A percentile compares a stretch with the other conserved stretches of the same genome.
Conservation (phyloP, 306 rosid species). For the Adenanthera pavonina region DNA sequence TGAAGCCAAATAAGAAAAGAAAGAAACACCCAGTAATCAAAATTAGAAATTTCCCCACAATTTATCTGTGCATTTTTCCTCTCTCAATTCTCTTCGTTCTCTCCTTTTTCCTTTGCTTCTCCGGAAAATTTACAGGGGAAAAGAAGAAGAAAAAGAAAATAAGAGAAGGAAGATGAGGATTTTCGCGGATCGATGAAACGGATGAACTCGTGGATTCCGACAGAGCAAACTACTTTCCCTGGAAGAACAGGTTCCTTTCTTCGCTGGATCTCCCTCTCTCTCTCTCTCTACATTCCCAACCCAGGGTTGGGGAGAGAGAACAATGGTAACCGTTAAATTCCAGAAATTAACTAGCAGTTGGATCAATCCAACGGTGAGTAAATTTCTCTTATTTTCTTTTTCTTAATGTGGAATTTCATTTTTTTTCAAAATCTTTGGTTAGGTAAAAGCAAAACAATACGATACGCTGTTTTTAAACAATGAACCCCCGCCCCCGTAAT, state of each 20-base stretch:
- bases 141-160: slow-evolving; percentile 35
- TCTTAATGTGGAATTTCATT: background rate
- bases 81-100: slow-evolving; percentile 35
- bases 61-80: slow-evolving; percentile 42
- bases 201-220: slow-evolving; percentile 45
- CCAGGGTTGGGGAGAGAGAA: slow-evolving; percentile 40
- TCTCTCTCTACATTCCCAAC: slow-evolving; percentile 37
- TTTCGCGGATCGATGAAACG: slow-evolving; percentile 33
- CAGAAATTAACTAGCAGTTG: slow-evolving; percentile 23
- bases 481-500: background rate
- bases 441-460: slow-evolving; percentile 11
- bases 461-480: slow-evolving; percentile 1
- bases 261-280: slow-evolving; percentile 38
- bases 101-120: slow-evolving; percentile 24
- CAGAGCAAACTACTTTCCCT: slow-evolving; percentile 51
- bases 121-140: slow-evolving; percentile 12
- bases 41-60: slow-evolving; percentile 38
- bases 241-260: slow-evolving; percentile 66
- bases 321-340: slow-evolving; percentile 57
- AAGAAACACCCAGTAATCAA: slow-evolving; percentile 48
- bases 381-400: slow-evolving; percentile 7
- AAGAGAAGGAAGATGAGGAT: slow-evolving; percentile 36
- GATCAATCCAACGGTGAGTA: slow-evolving; percentile 57
- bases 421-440: background rate
- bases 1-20: background rate